Percentiles rank a stretch among this genome's conserved stretches.
Conservation (phyloP, 2,329 filamentous ascomycete genomes). For the Ilyonectria robusta region DNA sequence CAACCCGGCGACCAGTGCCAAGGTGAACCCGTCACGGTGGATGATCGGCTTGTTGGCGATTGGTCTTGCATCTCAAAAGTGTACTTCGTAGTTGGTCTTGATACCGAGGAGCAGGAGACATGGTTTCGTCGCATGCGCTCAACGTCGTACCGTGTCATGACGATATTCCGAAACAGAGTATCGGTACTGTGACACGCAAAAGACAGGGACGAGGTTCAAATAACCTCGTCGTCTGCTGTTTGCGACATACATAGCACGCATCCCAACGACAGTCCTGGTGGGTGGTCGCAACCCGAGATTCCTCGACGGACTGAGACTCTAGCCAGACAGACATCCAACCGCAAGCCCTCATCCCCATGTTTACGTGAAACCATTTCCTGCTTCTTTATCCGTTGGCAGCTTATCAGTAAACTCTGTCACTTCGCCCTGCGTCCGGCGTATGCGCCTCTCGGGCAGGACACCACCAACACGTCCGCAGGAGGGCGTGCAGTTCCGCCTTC, state of each 20-base stretch:
- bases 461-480: slow-evolving; percentile 12
- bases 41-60: neutral
- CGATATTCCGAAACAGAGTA: neutral
- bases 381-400: slow-evolving; percentile 7
- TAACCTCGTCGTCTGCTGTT: slow-evolving; percentile 18
- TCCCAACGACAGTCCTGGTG: slow-evolving; percentile 10
- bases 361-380: slow-evolving; percentile 31
- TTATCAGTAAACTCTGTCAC: slow-evolving; percentile 23
- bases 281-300: slow-evolving; percentile 15
- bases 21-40: slow-evolving; percentile 1
- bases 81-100: neutral
- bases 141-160: neutral
- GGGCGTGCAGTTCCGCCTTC: slow-evolving; percentile 33
- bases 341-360: slow-evolving; percentile 1
- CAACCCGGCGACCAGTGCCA: neutral
- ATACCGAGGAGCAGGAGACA: neutral
- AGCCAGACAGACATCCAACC: slow-evolving; percentile 20
- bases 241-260: neutral
- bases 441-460: neutral
- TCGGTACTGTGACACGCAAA: neutral
- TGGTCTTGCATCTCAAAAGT: neutral
- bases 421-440: neutral
- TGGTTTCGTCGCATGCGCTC: neutral
- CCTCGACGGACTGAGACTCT: slow-evolving; percentile 19
- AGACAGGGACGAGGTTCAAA: slow-evolving; percentile 12